Base-by-base conservation (phyloP, 2,329 filamentous ascomycete genomes). In the Sphaerulina vaccinii region DNA sequence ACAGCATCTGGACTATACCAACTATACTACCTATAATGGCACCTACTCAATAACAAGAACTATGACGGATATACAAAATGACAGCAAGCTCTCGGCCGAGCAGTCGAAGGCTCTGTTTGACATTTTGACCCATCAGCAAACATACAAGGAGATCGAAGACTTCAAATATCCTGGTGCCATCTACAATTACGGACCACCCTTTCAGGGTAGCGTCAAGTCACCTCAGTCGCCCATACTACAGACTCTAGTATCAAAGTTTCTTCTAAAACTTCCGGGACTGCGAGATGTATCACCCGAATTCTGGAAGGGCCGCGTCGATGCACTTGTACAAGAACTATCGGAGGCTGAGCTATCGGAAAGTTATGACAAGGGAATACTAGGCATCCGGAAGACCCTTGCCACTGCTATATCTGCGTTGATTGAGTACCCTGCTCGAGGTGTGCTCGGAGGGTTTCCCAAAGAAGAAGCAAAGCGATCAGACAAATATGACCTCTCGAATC, bases 311-410 rank as follows among this genome's bases (percentile, higher is more conserved):
- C 77, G 81, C 38, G 73, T 86, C 19, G 78, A 82, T 58, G 77
- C 77, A 1, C 68, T 89, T 13, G 73, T 88, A 60, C 71, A 74
- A 60, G 77, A 82, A 62, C 73, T 92, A 48, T 83, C 79, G 7
- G 78, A 83, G 24, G 86, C 83, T 1, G 82, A 88, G 44, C 73
- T 92, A 24, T 90, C 86, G 1, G 88, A 92, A 68, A 90, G 86
- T 66, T 92, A 90, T 63, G 88, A 92, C 67, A 90, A 90, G 69
- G 87, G 86, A 11, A 77, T 82, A 0, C 71, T 92, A 59, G 88
- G 88, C 0, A 83, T 84, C 53, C 77, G 88, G 45, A 90, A 90
- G 71, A 87, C 85, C 16, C 71, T 92, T 42, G 82, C 87, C 0
- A 89, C 88, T 5, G 87, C 85, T 0, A 78, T 84, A 8, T 86